phyloP scores from a whole-genome alignment of 805 yeast genomes.

The Saccharomycopsis sp. region DNA sequence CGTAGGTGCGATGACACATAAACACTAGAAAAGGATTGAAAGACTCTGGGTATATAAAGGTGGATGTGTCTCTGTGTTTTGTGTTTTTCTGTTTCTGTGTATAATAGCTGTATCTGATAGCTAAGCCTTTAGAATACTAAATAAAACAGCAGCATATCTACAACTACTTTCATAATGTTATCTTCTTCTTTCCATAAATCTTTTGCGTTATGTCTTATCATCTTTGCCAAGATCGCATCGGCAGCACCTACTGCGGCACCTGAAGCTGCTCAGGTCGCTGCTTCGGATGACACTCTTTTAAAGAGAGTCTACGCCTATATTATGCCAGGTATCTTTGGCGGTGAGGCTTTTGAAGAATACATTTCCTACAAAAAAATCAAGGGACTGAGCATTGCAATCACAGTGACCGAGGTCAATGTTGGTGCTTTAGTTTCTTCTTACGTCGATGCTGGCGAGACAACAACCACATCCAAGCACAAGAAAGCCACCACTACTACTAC shows the following conservation, averaged over 20 bases:
- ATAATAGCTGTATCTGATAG: too few relatives aligned
- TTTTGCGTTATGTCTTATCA: neutral
- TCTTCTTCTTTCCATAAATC: too few relatives aligned
- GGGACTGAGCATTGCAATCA: neutral
- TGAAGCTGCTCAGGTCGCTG: neutral
- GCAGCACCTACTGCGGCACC: neutral
- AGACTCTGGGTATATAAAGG: too few relatives aligned
- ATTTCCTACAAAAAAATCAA: neutral
- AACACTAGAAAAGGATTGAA: too few relatives aligned
- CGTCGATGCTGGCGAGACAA: neutral
- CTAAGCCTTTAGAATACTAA: too few relatives aligned
- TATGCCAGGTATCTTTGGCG: neutral
- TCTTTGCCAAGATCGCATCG: neutral
- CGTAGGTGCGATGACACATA: too few relatives aligned
- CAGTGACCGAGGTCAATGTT: neutral
- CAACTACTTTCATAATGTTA: too few relatives aligned
- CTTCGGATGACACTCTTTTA: neutral
- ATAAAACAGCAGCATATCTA: too few relatives aligned
- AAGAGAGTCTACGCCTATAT: neutral
- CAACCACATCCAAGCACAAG: neutral
- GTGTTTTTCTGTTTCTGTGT: too few relatives aligned
- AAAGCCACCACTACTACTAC: neutral
- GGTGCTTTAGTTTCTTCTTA: neutral
- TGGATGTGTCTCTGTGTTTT: too few relatives aligned
- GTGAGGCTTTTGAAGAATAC: neutral